Conservation (phyloP, 148 eudicot species). For the Diospyros kaki region DNA sequence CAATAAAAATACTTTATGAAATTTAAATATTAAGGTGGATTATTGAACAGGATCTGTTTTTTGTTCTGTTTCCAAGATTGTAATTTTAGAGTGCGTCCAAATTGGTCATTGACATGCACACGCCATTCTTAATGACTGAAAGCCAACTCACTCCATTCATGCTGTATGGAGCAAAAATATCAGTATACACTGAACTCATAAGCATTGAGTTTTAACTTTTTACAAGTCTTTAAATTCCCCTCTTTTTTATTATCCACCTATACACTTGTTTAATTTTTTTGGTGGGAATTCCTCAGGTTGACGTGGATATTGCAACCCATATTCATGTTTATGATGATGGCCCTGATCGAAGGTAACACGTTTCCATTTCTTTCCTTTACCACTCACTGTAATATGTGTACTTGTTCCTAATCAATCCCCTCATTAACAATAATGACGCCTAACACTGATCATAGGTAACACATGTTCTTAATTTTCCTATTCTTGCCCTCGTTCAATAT, state of each 20-base stretch:
- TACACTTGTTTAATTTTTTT: background rate
- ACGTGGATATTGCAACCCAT: slow-evolving; percentile 86
- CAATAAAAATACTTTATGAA: background rate
- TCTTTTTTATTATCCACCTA: background rate
- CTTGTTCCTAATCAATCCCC: too few relatives aligned
- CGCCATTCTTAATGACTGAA: background rate
- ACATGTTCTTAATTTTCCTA: too few relatives aligned
- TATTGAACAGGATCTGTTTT: background rate
- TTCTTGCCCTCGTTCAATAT: background rate
- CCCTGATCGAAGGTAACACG: slow-evolving; percentile 68
- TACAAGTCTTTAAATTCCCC: background rate
- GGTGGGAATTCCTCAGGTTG: slow-evolving; percentile 43
- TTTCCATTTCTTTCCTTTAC: background rate
- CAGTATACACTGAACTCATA: background rate
- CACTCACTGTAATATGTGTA: too few relatives aligned
- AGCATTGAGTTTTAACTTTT: background rate
- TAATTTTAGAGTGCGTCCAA: background rate
- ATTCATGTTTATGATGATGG: slow-evolving; percentile 65
- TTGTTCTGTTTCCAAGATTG: background rate
- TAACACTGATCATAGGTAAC: too few relatives aligned
- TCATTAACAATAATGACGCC: too few relatives aligned
- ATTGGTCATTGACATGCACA: background rate
- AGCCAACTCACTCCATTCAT: background rate
- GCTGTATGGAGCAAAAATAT: background rate
- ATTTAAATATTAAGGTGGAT: background rate